A percentile compares a stretch with the other conserved stretches of the same genome.
These are phyloP conservation scores for Agrostemma githago DNA, from an alignment of 148 eudicot genomes.

Conservation along the genomic window DNA sequence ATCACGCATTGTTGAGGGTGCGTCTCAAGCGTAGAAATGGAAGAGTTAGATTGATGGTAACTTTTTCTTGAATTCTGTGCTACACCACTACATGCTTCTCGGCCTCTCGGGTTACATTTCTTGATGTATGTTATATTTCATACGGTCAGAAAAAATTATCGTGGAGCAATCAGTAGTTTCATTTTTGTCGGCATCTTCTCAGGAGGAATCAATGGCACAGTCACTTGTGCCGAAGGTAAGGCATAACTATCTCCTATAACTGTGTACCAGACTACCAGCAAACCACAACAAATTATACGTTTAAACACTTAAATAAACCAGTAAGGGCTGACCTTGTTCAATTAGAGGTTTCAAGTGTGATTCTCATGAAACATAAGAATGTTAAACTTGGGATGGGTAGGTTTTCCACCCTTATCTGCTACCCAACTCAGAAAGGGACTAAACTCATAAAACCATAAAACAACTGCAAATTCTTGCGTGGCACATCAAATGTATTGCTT, in stretches of 20 bases:
- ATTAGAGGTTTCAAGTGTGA: background rate
- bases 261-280: background rate
- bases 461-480: background rate
- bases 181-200: conserved; percentile 53
- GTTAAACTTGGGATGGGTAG: background rate
- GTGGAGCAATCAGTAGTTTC: conserved; percentile 58
- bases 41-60: conserved; percentile 84
- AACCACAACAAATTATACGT: background rate
- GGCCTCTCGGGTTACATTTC: background rate
- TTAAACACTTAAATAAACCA: background rate
- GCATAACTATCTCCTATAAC: background rate
- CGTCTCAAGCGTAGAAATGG: conserved; percentile 95
- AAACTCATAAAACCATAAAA: background rate
- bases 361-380: background rate
- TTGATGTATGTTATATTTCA: conserved; percentile 24
- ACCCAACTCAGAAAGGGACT: background rate
- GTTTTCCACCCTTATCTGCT: background rate
- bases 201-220: conserved; percentile 39
- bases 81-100: background rate
- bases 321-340: background rate
- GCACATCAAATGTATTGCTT: background rate
- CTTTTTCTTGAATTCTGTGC: background rate
- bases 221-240: conserved; percentile 77
- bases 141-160: conserved; percentile 57
- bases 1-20: conserved; percentile 55